phyloP scores from a whole-genome alignment of 1,284 basidiomycete genomes.

The Leccinum subrobustum region DNA sequence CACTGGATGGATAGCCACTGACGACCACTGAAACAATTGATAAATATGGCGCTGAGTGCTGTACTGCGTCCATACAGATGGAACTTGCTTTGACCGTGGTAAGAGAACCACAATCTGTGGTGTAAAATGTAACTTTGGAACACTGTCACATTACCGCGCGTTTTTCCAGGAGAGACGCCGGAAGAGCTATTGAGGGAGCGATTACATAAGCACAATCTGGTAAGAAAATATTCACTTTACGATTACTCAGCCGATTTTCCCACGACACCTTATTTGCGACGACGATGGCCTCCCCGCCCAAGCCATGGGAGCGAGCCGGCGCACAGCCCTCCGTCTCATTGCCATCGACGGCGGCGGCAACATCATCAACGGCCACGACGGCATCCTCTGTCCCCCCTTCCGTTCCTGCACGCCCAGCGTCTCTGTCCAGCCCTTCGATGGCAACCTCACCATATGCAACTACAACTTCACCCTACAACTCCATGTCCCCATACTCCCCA shows the following conservation, averaged over 20 bases:
- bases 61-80: too few relatives aligned
- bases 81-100: not conserved
- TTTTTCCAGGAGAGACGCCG: too few relatives aligned
- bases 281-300: constrained; percentile 75
- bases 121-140: not conserved
- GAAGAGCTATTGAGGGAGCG: too few relatives aligned
- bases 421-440: constrained; percentile 34
- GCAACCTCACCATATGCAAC: constrained; percentile 34
- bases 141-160: too few relatives aligned
- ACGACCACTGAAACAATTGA: too few relatives aligned
- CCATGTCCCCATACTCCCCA: constrained; percentile 36
- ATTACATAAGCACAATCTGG: too few relatives aligned
- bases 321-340: constrained; percentile 34
- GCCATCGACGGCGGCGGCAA: constrained; percentile 19
- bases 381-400: constrained; percentile 25
- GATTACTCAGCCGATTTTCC: constrained; percentile 5
- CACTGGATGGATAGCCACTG: too few relatives aligned
- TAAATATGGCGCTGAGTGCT: too few relatives aligned
- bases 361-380: constrained; percentile 16
- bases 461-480: constrained; percentile 28
- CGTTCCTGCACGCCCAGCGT: constrained; percentile 43
- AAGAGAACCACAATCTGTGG: not conserved
- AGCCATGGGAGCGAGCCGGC: constrained; percentile 77
- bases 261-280: constrained; percentile 16
- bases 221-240: too few relatives aligned